Conservation (phyloP, 75 land plant species). For the Adiantum capillusveneris region DNA sequence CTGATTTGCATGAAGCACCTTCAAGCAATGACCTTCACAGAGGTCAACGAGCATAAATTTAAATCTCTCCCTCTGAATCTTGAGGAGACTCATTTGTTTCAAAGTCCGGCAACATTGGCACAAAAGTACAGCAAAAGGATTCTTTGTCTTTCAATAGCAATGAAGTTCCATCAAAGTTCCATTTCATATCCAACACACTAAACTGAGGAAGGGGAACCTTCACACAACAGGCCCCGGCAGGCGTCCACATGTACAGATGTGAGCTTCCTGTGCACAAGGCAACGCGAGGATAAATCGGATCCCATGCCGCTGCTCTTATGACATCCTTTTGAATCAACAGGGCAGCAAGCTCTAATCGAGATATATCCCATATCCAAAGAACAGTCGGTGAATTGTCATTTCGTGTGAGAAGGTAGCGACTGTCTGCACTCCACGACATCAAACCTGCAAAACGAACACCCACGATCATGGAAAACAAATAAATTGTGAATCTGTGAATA, state of each 20-base stretch:
- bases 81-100: slow-evolving; percentile 34
- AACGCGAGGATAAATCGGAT: slow-evolving; percentile 70
- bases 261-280: slow-evolving; percentile 87
- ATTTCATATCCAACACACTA: slow-evolving; percentile 59
- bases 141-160: slow-evolving; percentile 83
- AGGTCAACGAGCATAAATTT: no score
- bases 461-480: background rate
- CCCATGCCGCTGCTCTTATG: slow-evolving; percentile 88
- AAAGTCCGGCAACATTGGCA: slow-evolving; percentile 49
- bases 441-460: slow-evolving; percentile 43
- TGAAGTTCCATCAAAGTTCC: slow-evolving; percentile 84
- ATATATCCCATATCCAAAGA: slow-evolving; percentile 94
- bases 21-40: no score
- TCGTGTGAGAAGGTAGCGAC: slow-evolving; percentile 80
- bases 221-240: slow-evolving; percentile 88
- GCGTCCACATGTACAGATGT: slow-evolving; percentile 92
- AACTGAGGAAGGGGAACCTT: slow-evolving; percentile 72
- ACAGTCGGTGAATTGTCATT: slow-evolving; percentile 92
- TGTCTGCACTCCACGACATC: slow-evolving; percentile 85
- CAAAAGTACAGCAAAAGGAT: slow-evolving; percentile 77
- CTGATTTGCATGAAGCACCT: no score
- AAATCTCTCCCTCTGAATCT: slow-evolving; percentile 29
- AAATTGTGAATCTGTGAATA: no score
- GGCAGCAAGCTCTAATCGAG: slow-evolving; percentile 75
- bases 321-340: slow-evolving; percentile 84